Base-by-base conservation (phyloP, 176 grass and related monocot genomes). In the Lolium multiflorum region DNA sequence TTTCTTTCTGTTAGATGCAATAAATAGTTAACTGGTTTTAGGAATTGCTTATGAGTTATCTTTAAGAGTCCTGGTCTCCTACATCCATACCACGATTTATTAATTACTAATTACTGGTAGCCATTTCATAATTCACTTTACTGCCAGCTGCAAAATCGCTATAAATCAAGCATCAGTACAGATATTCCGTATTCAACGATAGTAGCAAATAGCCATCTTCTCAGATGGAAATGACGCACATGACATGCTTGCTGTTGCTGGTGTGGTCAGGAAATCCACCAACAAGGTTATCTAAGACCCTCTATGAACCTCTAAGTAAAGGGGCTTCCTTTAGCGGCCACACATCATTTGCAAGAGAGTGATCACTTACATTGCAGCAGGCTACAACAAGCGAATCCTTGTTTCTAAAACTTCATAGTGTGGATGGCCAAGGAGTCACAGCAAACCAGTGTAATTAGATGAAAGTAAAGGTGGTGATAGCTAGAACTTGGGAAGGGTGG, bases 401-500 rank as follows among this genome's bases (percentile, higher is more conserved):
- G 4, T 64, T 80, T n/a, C n/a, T 63, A 64, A 2, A 64, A 47
- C 39, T 22, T 7, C 78, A 4, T 63, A 64, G 43, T 49, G 5
- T 37, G 21, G 39, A 26, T 80, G 59, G 9, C 59, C 13, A 80
- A 65, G 9, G 78, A 80, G 59, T 64, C 41, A 64, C 28, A 21
- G 58, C 28, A 76, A 77, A 56, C 50, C 1, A 66, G 25, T 66
- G 16, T 20, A 81, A n/a, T 60, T 35, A 66, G 44, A 66, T 81
- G 9, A 20, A 46, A 62, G 13, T 20, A 48, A 48, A 18, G 59
- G 59, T 17, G 14, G 21, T 20, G 15, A 65, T 65, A 65, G 8
- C 39, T 64, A 80, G 8, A 80, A 63, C 15, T 62, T 80, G 77
- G 38, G 57, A 79, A 26, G n/a, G 37, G 39, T 79, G 38, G 77